Base-by-base conservation (phyloP, 2,329 filamentous ascomycete species). In the Sphaerulina vaccinii region DNA sequence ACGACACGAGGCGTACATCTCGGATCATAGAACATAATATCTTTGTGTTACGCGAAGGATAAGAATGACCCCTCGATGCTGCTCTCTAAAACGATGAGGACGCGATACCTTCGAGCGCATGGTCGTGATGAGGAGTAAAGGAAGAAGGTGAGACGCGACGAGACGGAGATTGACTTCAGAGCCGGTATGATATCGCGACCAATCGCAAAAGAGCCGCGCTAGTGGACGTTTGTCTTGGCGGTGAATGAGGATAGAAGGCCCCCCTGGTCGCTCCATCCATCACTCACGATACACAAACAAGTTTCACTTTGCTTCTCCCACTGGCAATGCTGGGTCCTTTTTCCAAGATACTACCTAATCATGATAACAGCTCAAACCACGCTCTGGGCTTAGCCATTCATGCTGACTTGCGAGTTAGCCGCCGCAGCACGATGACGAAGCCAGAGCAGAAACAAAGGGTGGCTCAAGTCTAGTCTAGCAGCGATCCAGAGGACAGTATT, bases 371-470 rank as follows among this genome's bases (percentile, higher is more conserved):
- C 27, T 9, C 32, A 37, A 13, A 23, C 36, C 7, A 10, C 32
- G 22, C 11, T 13, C 7, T 27, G n/a, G 1, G 32, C 43, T 8
- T 3, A 21, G 29, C 24, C 18, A 33, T 16, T 33, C 43, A 36
- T 19, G 35, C 32, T 19, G 21, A 21, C 22, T 37, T 23, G 23
- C 19, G 13, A 36, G 13, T 46, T 36, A 46, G 43, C 43, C 35
- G 43, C 32, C 29, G 43, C 43, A 36, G 43, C 43, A 33, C 43
- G 33, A 46, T 46, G 43, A 46, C 43, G 43, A 23, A 36, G 43
- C 21, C 7, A 29, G 27, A 3, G 1, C n/a, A n/a, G n/a, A n/a
- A n/a, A n/a, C 27, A 29, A 29, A 29, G 3, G n/a, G 9, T 29
- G n/a, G 24, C 5, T 6, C 24, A 5, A 27, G 24, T 27, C 24